Conservation (phyloP, 2,329 filamentous ascomycete genomes). For the Rhynchosporium graminicola region DNA sequence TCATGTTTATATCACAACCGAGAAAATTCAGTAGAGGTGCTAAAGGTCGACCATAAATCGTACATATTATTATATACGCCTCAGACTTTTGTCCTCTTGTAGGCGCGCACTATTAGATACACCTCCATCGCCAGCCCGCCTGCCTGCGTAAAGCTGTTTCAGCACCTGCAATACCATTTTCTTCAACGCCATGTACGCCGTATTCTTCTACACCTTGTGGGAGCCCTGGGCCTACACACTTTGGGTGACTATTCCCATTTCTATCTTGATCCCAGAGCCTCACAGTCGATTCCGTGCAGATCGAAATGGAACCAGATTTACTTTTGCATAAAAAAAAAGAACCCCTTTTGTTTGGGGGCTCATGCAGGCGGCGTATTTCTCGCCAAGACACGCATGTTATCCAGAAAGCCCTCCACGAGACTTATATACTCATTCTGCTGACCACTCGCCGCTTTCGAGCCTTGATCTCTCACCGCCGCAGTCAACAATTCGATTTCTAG, state of each 20-base stretch:
- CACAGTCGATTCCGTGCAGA: too few relatives aligned
- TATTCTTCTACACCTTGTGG: too few relatives aligned
- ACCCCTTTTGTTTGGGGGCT: too few relatives aligned
- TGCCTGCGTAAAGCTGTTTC: background rate
- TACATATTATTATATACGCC: slow-evolving; percentile 8
- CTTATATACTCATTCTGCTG: slow-evolving; percentile 63
- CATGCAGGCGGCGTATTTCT: slow-evolving; percentile 21
- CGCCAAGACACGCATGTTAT: slow-evolving; percentile 53
- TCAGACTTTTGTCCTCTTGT: background rate
- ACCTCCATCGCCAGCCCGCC: background rate
- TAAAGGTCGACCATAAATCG: background rate
- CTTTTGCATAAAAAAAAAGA: too few relatives aligned
- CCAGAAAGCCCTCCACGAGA: slow-evolving; percentile 71
- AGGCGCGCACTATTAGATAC: too few relatives aligned
- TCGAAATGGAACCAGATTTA: too few relatives aligned
- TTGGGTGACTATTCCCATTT: background rate
- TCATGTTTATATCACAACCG: too few relatives aligned
- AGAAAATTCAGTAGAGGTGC: too few relatives aligned
- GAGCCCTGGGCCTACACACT: background rate
- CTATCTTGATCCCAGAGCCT: background rate
- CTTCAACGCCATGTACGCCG: background rate
- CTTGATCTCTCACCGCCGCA: slow-evolving; percentile 64
- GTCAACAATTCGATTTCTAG: slow-evolving; percentile 77
- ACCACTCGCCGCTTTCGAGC: slow-evolving; percentile 53
- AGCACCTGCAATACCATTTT: too few relatives aligned